Base-by-base conservation (phyloP, 1,139 yeast genomes). In the Yamadazyma triangularis region DNA sequence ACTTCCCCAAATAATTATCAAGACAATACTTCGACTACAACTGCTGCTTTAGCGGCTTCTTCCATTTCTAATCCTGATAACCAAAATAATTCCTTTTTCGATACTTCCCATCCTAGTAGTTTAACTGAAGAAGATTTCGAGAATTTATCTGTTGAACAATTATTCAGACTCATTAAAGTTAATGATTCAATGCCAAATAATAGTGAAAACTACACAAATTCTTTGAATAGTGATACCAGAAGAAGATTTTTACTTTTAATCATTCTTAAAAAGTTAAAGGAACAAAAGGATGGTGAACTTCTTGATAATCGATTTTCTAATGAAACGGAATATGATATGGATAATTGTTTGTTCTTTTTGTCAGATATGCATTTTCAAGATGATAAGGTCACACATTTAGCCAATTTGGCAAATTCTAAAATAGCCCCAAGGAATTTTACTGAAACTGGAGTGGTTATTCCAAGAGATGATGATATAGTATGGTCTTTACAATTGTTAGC, bases 401-500 rank as follows among this genome's bases (percentile, higher is more conserved):
- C 51, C 26, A 55, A 53, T 30, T 40, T 45, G 13, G 44, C 47
- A 15, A 38, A 51, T 38, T 45, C 62, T 3, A 64, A 60, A 38
- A 51, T 57, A 21, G 63, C 70, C 0, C 89, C 88, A 5, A 66
- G 95, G 38, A 68, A 65, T 30, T 85, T 86, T 50, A 70, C 79
- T 20, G 75, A 80, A 35, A 63, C 72, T 2, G 94, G 95, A 2
- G 79, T 81, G 15, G 73, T 88, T 12, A 73, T 87, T 8, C 96
- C 96, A 1, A 73, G 87, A 38, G 95, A 86, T 41, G 96, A 89
- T 51, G 98, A 91, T 52, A 85, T 91, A 18, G 79, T 87, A 22
- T 88, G 96, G 96, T 83, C 95, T 4, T 66, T 91, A 33, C 97
- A 91, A 56, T 68, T 91, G 21, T 60, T 91, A 34, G 97, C 97